These are phyloP conservation scores for Fibroporia radiculosa DNA, from an alignment of 768 basidiomycete species.

Conservation along the genomic window DNA sequence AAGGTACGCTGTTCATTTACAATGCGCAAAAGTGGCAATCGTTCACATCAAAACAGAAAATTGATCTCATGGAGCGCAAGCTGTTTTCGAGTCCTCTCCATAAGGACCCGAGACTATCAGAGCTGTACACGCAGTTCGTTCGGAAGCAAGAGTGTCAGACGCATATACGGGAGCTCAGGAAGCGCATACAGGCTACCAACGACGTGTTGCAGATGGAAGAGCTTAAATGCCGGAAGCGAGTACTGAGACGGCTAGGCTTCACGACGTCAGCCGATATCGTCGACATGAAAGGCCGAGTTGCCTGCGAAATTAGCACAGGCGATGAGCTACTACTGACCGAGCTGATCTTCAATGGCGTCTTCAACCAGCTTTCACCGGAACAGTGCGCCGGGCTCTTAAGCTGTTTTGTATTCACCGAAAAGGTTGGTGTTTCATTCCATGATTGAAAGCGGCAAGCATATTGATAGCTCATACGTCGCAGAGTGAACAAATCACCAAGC, in stretches of 20 bases:
- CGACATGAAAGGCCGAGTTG: conserved; percentile 96
- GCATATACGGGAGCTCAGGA: conserved; percentile 70
- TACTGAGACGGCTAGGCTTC: conserved; percentile 86
- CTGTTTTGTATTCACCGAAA: conserved; percentile 97
- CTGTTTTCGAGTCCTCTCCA: conserved; percentile 76
- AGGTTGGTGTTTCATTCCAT: conserved; percentile 42
- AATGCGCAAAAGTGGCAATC: background rate
- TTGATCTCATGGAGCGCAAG: conserved; percentile 80
- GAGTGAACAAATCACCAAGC: conserved; percentile 80
- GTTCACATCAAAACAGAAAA: conserved; percentile 54
- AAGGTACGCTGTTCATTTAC: conserved; percentile 40
- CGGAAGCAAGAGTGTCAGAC: conserved; percentile 66
- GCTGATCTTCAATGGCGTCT: conserved; percentile 94
- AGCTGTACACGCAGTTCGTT: conserved; percentile 73
- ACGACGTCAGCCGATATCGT: conserved; percentile 86
- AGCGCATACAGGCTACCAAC: conserved; percentile 81
- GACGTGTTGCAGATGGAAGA: conserved; percentile 95
- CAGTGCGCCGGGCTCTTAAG: conserved; percentile 91
- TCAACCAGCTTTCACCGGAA: conserved; percentile 84
- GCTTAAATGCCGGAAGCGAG: conserved; percentile 90
- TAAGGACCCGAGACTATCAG: conserved; percentile 68
- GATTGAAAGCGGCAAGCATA: background rate
- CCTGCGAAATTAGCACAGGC: conserved; percentile 96
- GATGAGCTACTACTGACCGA: conserved; percentile 96
- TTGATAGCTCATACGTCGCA: conserved; percentile 21